These are phyloP conservation scores for Raphidocelis subcapitata DNA, from an alignment of 139 green algal species.

Conservation along the genomic window DNA sequence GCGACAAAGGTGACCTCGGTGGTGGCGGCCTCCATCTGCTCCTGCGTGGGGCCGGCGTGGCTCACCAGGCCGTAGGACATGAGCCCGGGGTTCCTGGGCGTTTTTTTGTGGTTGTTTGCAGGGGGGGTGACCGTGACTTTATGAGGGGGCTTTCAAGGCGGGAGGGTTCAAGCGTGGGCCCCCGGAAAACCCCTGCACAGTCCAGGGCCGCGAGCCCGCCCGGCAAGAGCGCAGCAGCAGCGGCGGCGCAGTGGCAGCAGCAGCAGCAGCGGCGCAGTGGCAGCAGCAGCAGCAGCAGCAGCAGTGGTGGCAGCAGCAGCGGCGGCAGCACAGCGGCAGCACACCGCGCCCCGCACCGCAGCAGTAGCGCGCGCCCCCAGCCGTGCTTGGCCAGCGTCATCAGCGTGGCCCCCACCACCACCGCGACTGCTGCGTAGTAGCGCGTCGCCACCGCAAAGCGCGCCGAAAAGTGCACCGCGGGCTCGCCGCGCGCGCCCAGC, in stretches of 20 bases:
- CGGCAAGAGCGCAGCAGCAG: not conserved
- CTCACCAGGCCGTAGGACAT: slow-evolving; percentile 58
- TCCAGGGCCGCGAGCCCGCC: no score
- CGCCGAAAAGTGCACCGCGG: slow-evolving; percentile 46
- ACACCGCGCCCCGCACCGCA: slow-evolving; percentile 21
- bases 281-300: not conserved
- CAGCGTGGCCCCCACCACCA: slow-evolving; percentile 53
- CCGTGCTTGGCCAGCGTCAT: slow-evolving; percentile 28
- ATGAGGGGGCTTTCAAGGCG: no score
- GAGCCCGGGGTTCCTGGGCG: slow-evolving; percentile 12
- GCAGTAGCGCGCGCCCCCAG: slow-evolving; percentile 54
- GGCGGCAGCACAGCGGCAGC: not conserved
- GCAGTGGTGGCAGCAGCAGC: slow-evolving; percentile 1
- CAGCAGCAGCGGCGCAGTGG: not conserved
- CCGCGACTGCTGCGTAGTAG: slow-evolving; percentile 35
- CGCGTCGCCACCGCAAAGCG: slow-evolving; percentile 43
- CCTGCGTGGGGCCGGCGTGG: slow-evolving; percentile 47
- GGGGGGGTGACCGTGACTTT: no score
- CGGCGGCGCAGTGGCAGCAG: not conserved
- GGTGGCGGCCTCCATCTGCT: slow-evolving; percentile 50
- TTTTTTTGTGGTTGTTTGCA: not conserved
- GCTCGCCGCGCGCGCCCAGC: slow-evolving; percentile 27
- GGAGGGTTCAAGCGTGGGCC: no score
- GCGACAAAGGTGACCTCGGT: slow-evolving; percentile 51
- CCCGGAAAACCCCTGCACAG: no score